Evolutionary conservation across 768 basidiomycete species (phyloP).

Genomic region (Myochromella boudieri): DNA sequence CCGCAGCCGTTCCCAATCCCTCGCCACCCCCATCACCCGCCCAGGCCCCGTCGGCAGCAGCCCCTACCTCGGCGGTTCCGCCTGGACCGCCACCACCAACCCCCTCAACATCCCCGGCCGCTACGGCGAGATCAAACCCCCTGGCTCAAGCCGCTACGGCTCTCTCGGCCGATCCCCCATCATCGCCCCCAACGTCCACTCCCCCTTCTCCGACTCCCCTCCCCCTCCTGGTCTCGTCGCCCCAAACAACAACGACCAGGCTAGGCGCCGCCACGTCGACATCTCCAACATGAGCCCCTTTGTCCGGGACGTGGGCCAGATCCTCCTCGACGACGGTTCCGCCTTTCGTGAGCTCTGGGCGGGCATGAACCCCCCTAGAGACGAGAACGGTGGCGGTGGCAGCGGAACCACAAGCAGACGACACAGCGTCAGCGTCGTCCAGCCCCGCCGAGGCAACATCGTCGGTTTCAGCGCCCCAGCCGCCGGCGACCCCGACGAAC

Average conservation of each 20-base stretch:
- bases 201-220: slow-evolving; percentile 48
- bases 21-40: slow-evolving; percentile 58
- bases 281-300: slow-evolving; percentile 84
- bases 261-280: slow-evolving; percentile 37
- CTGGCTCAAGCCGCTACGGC: slow-evolving; percentile 62
- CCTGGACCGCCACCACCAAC: slow-evolving; percentile 41
- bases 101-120: slow-evolving; percentile 58
- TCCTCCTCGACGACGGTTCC: slow-evolving; percentile 71
- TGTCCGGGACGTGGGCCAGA: slow-evolving; percentile 79
- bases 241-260: slow-evolving; percentile 43
- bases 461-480: slow-evolving; percentile 70
- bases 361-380: slow-evolving; percentile 61
- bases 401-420: slow-evolving; percentile 83
- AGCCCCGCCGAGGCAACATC: slow-evolving; percentile 63
- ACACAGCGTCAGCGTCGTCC: slow-evolving; percentile 83
- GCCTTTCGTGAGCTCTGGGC: slow-evolving; percentile 77
- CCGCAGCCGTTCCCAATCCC: slow-evolving; percentile 75
- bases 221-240: slow-evolving; percentile 39
- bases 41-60: slow-evolving; percentile 54
- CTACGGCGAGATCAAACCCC: slow-evolving; percentile 65
- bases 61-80: slow-evolving; percentile 36
- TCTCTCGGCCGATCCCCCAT: slow-evolving; percentile 55
- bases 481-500: slow-evolving; percentile 35
- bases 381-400: slow-evolving; percentile 60
- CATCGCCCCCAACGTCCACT: slow-evolving; percentile 53